Evolutionary conservation across 257 asterid species (phyloP), one percentile per base, ranked within the genome.

Genomic region (Solanum raphanifolium): DNA sequence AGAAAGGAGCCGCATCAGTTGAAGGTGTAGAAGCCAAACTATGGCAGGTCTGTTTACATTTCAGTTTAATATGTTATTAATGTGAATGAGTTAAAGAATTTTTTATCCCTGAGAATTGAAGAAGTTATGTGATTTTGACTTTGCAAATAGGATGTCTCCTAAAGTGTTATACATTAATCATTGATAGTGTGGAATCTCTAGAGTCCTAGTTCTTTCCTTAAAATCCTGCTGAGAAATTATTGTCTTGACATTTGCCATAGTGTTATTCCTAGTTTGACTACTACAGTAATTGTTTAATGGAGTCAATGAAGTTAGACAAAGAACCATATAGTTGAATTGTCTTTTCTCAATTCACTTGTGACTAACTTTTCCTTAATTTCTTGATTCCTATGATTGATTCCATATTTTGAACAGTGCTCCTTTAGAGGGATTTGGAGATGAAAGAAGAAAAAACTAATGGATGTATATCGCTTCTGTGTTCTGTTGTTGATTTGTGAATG

Each of bases 21-120:
- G 92, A 93, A 88, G 95, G 95, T 6, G 95, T 94, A 2, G 97
- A 94, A 88, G 97, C 93, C 52, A 93, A 92, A 85, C 78, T 94
- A 46, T 94, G 92, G 92, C 97, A 93, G 94, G 96, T 93, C 55
- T 48, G 92, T 89, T 43, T 13, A 29, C 25, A 73, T 32, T 27
- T 85, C 71, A 21, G 66, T 38, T 88, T 75, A 12, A 38, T 32
- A 32, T 43, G 68, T 32, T 29, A 16, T 29, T 81, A 9, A 81
- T 81, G 68, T 46, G 68, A 46, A 36, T 81, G 85, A 9, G 27
- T 27, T 43, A 27, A 39, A 81, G 27, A 27, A 43, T 39, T 2
- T 16, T 46, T 46, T 20, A 79, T 79, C 66, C 39, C 18, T 79
- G 65, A 27, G 36, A 46, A 46, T 81, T 46, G 41, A 46, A 43